phyloP scores from a whole-genome alignment of 495 filamentous ascomycete species.

The Aspergillus indologenus region DNA sequence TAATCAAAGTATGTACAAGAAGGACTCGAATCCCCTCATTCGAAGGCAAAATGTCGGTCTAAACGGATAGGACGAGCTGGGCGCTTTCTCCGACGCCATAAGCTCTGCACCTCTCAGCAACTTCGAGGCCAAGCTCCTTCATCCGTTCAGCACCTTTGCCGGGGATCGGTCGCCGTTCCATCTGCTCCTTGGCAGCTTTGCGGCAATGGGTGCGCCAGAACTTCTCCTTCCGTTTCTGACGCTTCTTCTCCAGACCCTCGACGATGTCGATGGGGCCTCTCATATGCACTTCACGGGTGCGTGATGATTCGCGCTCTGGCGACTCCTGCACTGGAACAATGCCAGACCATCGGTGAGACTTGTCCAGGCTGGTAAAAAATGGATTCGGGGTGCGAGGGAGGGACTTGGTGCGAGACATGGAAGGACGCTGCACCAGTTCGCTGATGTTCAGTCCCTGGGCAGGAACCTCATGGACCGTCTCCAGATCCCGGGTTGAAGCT shows the following conservation, averaged over 20 bases:
- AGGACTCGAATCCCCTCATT: conserved; percentile 14
- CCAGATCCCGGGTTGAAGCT: conserved; percentile 27
- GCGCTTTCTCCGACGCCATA: conserved; percentile 56
- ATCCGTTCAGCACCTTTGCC: conserved; percentile 92
- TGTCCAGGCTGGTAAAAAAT: conserved; percentile 51
- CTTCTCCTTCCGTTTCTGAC: conserved; percentile 86
- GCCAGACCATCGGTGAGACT: conserved; percentile 37
- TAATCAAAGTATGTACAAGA: conserved; percentile 42
- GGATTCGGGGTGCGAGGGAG: conserved; percentile 69
- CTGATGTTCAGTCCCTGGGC: conserved; percentile 49
- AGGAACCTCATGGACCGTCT: conserved; percentile 30
- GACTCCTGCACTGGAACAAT: conserved; percentile 31
- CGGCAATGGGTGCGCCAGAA: conserved; percentile 79
- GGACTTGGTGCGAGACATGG: conserved; percentile 71
- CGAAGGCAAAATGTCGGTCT: conserved; percentile 19
- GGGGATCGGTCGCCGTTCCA: conserved; percentile 57
- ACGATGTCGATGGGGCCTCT: conserved; percentile 95
- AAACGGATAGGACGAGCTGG: conserved; percentile 82
- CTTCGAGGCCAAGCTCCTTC: conserved; percentile 85
- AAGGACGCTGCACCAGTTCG: conserved; percentile 59
- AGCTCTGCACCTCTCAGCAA: conserved; percentile 69
- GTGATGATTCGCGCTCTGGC: conserved; percentile 38
- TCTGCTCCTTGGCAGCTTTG: conserved; percentile 60
- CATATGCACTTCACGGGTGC: conserved; percentile 51
- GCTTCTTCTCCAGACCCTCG: conserved; percentile 90